Evolutionary conservation across 106 monocot species (phyloP), one percentile per base, ranked within the genome.

Genomic region (Platanthera guangdongensis): DNA sequence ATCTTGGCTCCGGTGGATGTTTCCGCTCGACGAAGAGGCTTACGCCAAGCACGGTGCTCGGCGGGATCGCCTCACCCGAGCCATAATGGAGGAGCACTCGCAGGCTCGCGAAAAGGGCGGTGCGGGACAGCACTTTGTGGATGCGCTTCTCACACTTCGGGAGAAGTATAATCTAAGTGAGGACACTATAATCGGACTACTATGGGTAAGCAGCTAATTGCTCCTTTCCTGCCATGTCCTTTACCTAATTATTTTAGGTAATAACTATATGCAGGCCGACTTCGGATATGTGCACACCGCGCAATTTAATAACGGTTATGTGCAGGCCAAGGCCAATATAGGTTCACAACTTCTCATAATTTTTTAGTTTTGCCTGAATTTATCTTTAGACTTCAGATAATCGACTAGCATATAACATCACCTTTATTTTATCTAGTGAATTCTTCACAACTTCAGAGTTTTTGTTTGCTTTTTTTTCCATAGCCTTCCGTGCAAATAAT

Each of bases 71-170:
- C 78, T 95, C 9, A 95, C 89, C 9, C 82, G 78, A 51, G 72
- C 74, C 69, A 95, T 95, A 74, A 88, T 95, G 86, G 95, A 89
- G 1, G 95, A 95, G 80, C 95, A 95, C 57, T 82, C 86, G 4
- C 73, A 64, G 30, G 82, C 84, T 4, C 89, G 92, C 19, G 47
- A 84, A 53, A 74, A 85, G 76, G 55, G 68, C 7, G 95, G 85
- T 0, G 83, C 86, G 0, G 88, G 89, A 52, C 92, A 85, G 46
- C 95, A 95, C 55, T 95, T 92, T 60, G 90, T 95, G 9, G 95
- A 95, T 54, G 90, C 90, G 0, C 77, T 95, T 30, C 81, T 92
- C 45, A 90, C 85, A 0, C 84, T 92, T 18, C 82, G 85, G 76
- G 88, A 86, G 11, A 67, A 92, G 64, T 90, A 92, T 62, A 85